Conservation (phyloP, 176 grass and related monocot species). For the Eleusine coracana region DNA sequence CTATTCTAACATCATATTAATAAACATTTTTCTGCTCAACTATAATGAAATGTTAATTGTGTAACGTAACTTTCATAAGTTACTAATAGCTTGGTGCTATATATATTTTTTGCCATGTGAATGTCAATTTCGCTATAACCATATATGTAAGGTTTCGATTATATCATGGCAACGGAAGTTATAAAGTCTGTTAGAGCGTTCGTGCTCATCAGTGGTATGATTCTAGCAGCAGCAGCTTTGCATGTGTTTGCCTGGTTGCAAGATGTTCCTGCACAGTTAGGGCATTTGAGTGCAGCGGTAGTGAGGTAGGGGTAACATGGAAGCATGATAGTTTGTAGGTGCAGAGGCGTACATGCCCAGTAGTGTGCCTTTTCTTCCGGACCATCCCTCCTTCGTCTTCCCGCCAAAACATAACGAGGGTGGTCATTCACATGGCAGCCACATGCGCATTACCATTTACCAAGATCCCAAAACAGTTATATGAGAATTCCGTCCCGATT, state of each 20-base stretch:
- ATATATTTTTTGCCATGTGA: not conserved
- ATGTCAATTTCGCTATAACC: not conserved
- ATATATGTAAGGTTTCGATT: not conserved
- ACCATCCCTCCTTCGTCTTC: conserved; percentile 14
- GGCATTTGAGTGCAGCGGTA: conserved; percentile 41
- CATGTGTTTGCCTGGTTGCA: conserved; percentile 38
- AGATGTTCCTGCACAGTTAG: conserved; percentile 17
- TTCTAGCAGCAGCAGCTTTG: conserved; percentile 39
- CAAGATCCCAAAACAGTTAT: not conserved
- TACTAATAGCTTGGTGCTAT: not conserved
- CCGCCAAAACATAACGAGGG: conserved; percentile 12
- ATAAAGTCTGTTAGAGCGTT: not conserved
- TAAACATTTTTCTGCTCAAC: too few relatives aligned
- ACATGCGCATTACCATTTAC: conserved; percentile 34
- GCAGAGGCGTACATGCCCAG: not conserved
- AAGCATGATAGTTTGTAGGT: conserved; percentile 41
- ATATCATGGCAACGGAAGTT: not conserved
- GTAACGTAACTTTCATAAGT: too few relatives aligned
- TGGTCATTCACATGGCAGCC: conserved; percentile 40
- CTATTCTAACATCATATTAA: not conserved
- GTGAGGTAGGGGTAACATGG: conserved; percentile 45
- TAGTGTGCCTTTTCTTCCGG: conserved; percentile 32
- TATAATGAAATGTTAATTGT: too few relatives aligned
- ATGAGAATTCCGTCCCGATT: not conserved
- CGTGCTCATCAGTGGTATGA: not conserved